A percentile compares a stretch with the other conserved stretches of the same genome.
phyloP scores from a whole-genome alignment of 1,284 basidiomycete genomes.

The Naganishia cerealis region DNA sequence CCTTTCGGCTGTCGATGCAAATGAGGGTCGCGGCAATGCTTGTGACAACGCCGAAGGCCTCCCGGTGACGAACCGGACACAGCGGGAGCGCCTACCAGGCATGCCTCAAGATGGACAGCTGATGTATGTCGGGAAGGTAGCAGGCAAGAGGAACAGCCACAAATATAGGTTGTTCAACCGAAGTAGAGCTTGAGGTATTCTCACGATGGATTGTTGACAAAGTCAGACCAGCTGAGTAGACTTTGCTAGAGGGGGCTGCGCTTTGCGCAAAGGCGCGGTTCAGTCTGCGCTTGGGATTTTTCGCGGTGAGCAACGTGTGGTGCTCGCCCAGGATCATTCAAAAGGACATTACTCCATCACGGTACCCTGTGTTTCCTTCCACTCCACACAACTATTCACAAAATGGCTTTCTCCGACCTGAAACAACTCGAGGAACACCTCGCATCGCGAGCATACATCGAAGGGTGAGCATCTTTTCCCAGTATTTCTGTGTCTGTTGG shows the following conservation, averaged over 20 bases:
- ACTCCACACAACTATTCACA: conserved; percentile 39
- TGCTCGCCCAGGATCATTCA: conserved; percentile 12
- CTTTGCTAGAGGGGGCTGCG: conserved; percentile 9
- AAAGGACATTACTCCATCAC: background rate
- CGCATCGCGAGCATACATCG: conserved; percentile 78
- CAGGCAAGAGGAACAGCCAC: too few species aligned
- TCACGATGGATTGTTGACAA: conserved; percentile 28
- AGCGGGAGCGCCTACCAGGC: too few species aligned
- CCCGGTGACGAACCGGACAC: too few species aligned
- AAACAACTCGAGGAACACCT: conserved; percentile 81
- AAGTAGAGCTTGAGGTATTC: background rate
- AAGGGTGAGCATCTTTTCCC: conserved; percentile 69
- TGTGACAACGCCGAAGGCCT: too few species aligned
- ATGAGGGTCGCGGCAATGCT: too few species aligned
- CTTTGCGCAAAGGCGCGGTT: conserved; percentile 10
- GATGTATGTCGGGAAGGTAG: too few species aligned
- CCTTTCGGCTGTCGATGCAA: too few species aligned
- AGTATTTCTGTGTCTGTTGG: conserved; percentile 27
- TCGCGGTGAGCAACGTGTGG: background rate
- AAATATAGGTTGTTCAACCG: too few species aligned
- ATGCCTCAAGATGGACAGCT: too few species aligned
- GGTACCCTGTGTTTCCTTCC: conserved; percentile 30
- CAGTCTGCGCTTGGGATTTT: conserved; percentile 21
- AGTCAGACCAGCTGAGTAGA: background rate
- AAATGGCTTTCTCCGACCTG: conserved; percentile 70